Evolutionary conservation across 257 asterid species (phyloP), one percentile per base, ranked within the genome.

Genomic region (Solanum stenotomum): DNA sequence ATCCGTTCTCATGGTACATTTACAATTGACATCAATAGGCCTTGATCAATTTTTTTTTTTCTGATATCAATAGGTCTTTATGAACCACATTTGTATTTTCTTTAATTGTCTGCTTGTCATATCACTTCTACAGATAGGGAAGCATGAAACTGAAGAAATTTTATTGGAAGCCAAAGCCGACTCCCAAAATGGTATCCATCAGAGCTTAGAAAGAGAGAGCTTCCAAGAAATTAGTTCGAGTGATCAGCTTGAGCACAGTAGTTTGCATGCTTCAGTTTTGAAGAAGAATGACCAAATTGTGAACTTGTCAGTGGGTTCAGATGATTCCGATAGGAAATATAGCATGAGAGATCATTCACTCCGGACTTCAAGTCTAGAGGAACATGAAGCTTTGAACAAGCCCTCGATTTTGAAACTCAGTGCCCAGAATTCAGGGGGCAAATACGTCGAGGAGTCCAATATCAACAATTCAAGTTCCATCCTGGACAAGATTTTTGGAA

Each of bases 401-500:
- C 88, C 91, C 87, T 91, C 78, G 76, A 76, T 74, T 52, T 61
- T 90, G 81, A 88, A 90, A 87, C 90, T 89, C 44, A 33, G 90
- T 90, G 88, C 91, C 65, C 87, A 89, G 56, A 87, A 89, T 76
- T 87, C 93, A 71, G 92, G 88, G 72, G 92, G 89, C 59, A 91
- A 90, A 82, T 67, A 87, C 83, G 92, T 87, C 49, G 86, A 89
- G 38, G 94, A 91, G 82, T 88, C 93, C 78, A 91, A 89, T 46
- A 87, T 84, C 87, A 92, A 87, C 65, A 85, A 89, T 31, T 88
- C 98, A 49, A 87, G 91, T 63, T 94, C 96, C 70, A 90, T 92
- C n/a, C 89, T 96, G 56, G 96, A 93, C 34, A 92, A 94, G 91
- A 91, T 94, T 68, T 92, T 96, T 90, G 91, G 96, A 86, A 91